Base-by-base conservation (phyloP, 306 rosid species). In the Alnus rubra region DNA sequence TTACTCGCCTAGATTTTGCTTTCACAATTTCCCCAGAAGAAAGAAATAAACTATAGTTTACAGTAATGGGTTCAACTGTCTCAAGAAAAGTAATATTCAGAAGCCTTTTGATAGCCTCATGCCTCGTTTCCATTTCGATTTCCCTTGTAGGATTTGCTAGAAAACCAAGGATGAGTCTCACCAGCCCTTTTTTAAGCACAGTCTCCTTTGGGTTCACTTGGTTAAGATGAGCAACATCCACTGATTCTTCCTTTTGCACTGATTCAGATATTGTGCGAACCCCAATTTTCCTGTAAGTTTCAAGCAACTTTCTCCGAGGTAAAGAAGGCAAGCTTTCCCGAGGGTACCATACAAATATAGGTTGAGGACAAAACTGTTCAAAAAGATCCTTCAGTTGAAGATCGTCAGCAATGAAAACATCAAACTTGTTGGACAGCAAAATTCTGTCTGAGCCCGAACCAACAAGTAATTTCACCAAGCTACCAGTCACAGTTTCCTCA, bases 281-380 rank as follows among this genome's bases (percentile, higher is more conserved):
- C 59, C 98, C 98, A 0, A 89, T 80, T 35, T 84, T 81, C 68
- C 76, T 74, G 75, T 87, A 93, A 3, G 87, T 73, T 44, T 82
- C 92, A 68, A 86, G 81, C 75, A 88, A 51, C 18, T 80, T 54
- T 6, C 71, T 58, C 45, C 88, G 74, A 13, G 87, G 73, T 39
- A 80, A 70, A 53, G 81, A 81, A 44, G 76, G 81, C 82, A 79
- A n/a, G 73, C 86, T 83, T 35, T 79, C 76, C 55, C 65, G 87
- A 71, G 95, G 97, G 84, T 81, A 85, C 95, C 94, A 93, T 12
- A 90, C 97, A 80, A 93, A 91, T n/a, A 91, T 30, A 4, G 86
- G 76, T 54, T 55, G 82, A 42, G 74, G 56, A 74, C 69, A 79
- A 11, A 8, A 55, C n/a, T 78, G 45, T 67, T 85, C 86, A 37